These are phyloP conservation scores for Vaccinium corymbosum DNA, from an alignment of 148 eudicot genomes.

Conservation along the genomic window DNA sequence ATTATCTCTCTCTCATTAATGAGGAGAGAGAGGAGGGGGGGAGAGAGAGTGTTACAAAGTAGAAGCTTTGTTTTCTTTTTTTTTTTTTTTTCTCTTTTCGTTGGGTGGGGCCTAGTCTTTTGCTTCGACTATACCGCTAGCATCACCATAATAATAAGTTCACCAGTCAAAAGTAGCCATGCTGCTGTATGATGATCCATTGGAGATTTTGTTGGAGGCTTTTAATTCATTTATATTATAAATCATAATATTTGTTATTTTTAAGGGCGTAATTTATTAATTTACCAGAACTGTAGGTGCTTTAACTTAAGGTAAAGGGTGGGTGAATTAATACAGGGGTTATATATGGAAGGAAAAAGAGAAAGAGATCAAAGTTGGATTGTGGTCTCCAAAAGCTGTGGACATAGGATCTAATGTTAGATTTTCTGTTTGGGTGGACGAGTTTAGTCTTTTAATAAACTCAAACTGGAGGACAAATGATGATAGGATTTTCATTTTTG, in stretches of 20 bases:
- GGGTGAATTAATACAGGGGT: conserved; percentile 4
- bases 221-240: neutral
- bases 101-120: conserved; percentile 9
- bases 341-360: conserved; percentile 2
- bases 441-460: neutral
- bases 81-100: neutral
- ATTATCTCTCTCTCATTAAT: conserved; percentile 3
- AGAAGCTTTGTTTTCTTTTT: neutral
- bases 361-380: conserved; percentile 13
- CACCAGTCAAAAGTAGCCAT: conserved; percentile 7
- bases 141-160: conserved; percentile 5
- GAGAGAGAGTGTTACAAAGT: neutral
- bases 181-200: neutral
- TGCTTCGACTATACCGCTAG: conserved; percentile 18
- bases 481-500: neutral
- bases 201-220: neutral
- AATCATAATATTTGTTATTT: neutral
- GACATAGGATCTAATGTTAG: conserved; percentile 24
- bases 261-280: neutral
- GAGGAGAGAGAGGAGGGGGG: neutral
- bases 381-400: conserved; percentile 21
- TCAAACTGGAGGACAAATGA: neutral
- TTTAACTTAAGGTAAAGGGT: conserved; percentile 4
- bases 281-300: neutral
- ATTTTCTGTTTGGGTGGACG: conserved; percentile 14